These are phyloP conservation scores for Colletotrichum salicis DNA, from an alignment of 2,329 filamentous ascomycete species.

Conservation along the genomic window DNA sequence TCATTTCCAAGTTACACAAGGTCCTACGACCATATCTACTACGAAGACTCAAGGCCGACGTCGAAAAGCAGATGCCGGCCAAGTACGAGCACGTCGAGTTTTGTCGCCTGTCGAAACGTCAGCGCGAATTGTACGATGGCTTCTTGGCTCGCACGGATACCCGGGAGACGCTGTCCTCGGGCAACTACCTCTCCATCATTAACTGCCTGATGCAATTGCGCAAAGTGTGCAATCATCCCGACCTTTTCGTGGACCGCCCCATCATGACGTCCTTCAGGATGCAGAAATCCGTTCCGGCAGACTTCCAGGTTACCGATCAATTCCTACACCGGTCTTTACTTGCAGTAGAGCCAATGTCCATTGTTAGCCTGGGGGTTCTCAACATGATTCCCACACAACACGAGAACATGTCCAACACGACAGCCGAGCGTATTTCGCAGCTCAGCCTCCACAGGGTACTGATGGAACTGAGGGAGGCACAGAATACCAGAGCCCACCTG, in stretches of 20 bases:
- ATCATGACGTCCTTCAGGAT: slow-evolving; percentile 98
- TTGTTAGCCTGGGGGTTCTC: slow-evolving; percentile 78
- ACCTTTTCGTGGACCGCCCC: slow-evolving; percentile 93
- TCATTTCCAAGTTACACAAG: slow-evolving; percentile 93
- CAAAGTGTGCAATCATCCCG: slow-evolving; percentile 98
- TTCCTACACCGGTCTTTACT: slow-evolving; percentile 75
- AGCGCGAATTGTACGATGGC: slow-evolving; percentile 94
- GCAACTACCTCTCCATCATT: slow-evolving; percentile 97
- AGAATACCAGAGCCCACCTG: slow-evolving; percentile 70
- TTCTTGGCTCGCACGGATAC: slow-evolving; percentile 93
- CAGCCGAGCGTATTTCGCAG: slow-evolving; percentile 67
- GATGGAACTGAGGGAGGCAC: slow-evolving; percentile 76
- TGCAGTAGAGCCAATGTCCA: slow-evolving; percentile 68
- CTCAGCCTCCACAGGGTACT: slow-evolving; percentile 77
- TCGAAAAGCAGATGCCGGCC: slow-evolving; percentile 98
- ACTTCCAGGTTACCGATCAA: slow-evolving; percentile 78
- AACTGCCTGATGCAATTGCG: slow-evolving; percentile 97
- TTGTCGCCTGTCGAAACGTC: slow-evolving; percentile 92
- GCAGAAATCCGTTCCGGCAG: slow-evolving; percentile 78
- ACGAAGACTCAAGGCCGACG: slow-evolving; percentile 91
- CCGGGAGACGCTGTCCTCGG: slow-evolving; percentile 85
- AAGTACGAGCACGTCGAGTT: slow-evolving; percentile 98
- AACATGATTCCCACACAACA: slow-evolving; percentile 80
- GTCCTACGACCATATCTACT: slow-evolving; percentile 92
- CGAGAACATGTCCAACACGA: slow-evolving; percentile 69